These are phyloP conservation scores for Nyctanthes arbortristis DNA, from an alignment of 257 asterid species.

Conservation along the genomic window DNA sequence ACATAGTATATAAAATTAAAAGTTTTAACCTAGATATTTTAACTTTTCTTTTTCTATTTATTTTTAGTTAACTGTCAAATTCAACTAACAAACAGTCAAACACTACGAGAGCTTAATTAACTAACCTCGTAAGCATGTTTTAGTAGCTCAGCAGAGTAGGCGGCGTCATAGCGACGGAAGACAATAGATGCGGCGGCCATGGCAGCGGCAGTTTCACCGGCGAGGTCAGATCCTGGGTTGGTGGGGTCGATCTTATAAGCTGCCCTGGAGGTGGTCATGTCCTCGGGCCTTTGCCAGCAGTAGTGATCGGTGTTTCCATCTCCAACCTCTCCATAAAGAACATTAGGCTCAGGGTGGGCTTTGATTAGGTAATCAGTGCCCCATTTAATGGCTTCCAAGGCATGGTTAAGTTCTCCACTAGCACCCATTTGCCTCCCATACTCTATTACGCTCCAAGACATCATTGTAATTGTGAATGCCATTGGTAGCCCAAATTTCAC, in stretches of 20 bases:
- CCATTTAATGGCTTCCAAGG: slow-evolving; percentile 92
- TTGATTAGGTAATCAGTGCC: slow-evolving; percentile 96
- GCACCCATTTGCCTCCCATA: slow-evolving; percentile 77
- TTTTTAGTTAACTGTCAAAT: too few species aligned
- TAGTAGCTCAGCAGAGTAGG: slow-evolving; percentile 76
- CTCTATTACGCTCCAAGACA: slow-evolving; percentile 92
- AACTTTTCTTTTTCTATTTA: too few species aligned
- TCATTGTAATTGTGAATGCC: slow-evolving; percentile 94
- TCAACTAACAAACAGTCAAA: too few species aligned
- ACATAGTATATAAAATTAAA: neutral
- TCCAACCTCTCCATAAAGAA: slow-evolving; percentile 97
- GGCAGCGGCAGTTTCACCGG: slow-evolving; percentile 97
- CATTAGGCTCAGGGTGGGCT: slow-evolving; percentile 87
- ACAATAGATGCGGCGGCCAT: slow-evolving; percentile 92
- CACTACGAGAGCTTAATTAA: neutral
- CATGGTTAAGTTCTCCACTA: slow-evolving; percentile 78
- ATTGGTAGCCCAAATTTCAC: slow-evolving; percentile 95
- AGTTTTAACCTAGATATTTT: too few species aligned
- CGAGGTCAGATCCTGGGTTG: slow-evolving; percentile 92
- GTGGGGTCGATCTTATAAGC: slow-evolving; percentile 76
- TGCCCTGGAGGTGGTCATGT: slow-evolving; percentile 86
- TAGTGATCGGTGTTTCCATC: slow-evolving; percentile 92
- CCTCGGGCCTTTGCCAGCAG: slow-evolving; percentile 98
- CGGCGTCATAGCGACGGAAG: slow-evolving; percentile 67
- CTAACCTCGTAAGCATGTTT: slow-evolving; percentile 76